A percentile compares a stretch with the other conserved stretches of the same genome.
Evolutionary conservation across 1,139 yeast genomes (phyloP).

Genomic region (Scheffersomyces titani): DNA sequence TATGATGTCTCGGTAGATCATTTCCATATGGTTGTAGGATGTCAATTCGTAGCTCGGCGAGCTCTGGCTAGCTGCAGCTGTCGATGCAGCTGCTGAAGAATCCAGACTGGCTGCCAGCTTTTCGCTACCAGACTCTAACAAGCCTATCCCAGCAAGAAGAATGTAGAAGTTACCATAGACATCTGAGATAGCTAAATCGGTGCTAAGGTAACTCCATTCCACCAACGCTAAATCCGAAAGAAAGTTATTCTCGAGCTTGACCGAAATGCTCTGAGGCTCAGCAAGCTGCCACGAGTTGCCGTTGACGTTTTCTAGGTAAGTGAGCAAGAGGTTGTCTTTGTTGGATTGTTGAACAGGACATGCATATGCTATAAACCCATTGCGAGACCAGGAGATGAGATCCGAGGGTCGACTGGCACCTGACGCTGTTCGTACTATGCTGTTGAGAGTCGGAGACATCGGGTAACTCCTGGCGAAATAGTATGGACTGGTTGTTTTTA

Average conservation of each 20-base stretch:
- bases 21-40: conserved; percentile 47
- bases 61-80: conserved; percentile 3
- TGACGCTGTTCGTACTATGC: background rate
- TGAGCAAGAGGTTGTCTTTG: conserved; percentile 43
- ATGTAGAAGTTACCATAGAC: conserved; percentile 52
- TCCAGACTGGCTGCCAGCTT: background rate
- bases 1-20: conserved; percentile 42
- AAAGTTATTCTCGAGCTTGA: conserved; percentile 35
- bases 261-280: conserved; percentile 43
- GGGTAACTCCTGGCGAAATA: background rate
- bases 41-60: conserved; percentile 46
- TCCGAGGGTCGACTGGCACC: conserved; percentile 2
- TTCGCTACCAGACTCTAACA: conserved; percentile 19
- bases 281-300: conserved; percentile 71
- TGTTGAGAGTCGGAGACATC: background rate
- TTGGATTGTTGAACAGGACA: conserved; percentile 22
- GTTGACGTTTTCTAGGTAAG: conserved; percentile 63
- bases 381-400: conserved; percentile 68
- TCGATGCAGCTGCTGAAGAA: background rate
- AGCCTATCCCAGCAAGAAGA: conserved; percentile 46
- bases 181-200: conserved; percentile 56
- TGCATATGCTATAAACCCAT: conserved; percentile 71
- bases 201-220: conserved; percentile 52
- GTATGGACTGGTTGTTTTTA: background rate
- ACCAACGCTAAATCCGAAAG: conserved; percentile 34